phyloP scores from a whole-genome alignment of 305 asterid species.

The Fraxinus greggii region DNA sequence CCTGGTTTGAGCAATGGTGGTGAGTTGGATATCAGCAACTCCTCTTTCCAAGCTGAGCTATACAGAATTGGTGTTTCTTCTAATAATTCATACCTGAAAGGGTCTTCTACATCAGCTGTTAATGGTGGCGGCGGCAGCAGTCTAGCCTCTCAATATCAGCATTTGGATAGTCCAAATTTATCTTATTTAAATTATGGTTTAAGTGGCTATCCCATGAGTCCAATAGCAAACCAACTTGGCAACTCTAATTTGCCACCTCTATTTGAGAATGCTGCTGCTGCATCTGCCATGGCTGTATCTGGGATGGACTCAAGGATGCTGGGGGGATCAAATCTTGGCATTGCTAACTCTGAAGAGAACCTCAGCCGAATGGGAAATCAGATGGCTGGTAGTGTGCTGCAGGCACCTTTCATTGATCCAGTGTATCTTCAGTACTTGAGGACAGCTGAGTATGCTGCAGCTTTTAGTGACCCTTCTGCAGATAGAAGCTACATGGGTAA shows the following conservation, averaged over 20 bases:
- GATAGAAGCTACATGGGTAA: slow-evolving; percentile 72
- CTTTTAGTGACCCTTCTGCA: slow-evolving; percentile 65
- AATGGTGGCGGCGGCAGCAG: slow-evolving; percentile 52
- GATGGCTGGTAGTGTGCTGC: slow-evolving; percentile 53
- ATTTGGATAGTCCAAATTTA: slow-evolving; percentile 73
- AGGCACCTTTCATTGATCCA: slow-evolving; percentile 67
- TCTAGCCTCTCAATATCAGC: slow-evolving; percentile 59
- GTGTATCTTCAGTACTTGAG: slow-evolving; percentile 74
- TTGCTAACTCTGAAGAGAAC: slow-evolving; percentile 59
- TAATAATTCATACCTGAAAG: slow-evolving; percentile 53
- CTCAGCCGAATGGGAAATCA: slow-evolving; percentile 68
- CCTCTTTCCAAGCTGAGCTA: slow-evolving; percentile 44
- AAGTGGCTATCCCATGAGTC: slow-evolving; percentile 79
- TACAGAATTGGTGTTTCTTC: slow-evolving; percentile 50
- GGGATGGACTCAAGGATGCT: slow-evolving; percentile 79
- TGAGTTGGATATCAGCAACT: slow-evolving; percentile 37
- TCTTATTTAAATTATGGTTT: slow-evolving; percentile 55
- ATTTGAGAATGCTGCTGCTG: slow-evolving; percentile 96
- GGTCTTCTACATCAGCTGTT: slow-evolving; percentile 44
- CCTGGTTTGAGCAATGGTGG: slow-evolving; percentile 41
- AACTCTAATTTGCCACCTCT: slow-evolving; percentile 75
- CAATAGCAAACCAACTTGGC: slow-evolving; percentile 68
- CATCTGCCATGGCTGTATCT: slow-evolving; percentile 79
- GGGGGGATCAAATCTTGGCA: slow-evolving; percentile 62
- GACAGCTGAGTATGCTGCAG: slow-evolving; percentile 68